phyloP scores from a whole-genome alignment of 2,329 filamentous ascomycete species.

The Cladosporium velox region DNA sequence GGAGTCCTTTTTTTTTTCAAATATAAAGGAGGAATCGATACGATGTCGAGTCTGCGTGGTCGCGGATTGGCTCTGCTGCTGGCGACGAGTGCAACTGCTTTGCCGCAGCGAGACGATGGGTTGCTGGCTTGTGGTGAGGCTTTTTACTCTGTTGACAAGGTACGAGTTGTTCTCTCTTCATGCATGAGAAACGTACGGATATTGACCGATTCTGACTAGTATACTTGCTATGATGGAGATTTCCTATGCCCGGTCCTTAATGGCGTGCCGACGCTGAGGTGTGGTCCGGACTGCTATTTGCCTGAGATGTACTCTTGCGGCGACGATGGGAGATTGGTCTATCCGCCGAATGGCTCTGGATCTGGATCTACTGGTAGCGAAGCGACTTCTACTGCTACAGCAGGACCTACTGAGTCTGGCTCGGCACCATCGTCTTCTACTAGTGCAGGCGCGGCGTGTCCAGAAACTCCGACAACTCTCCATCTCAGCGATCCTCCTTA shows the following conservation, averaged over 20 bases:
- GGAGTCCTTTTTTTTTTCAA: neutral
- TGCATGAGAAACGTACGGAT: neutral
- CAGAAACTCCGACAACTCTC: constrained; percentile 40
- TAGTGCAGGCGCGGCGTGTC: constrained; percentile 26
- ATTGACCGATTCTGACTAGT: constrained; percentile 27
- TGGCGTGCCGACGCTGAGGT: constrained; percentile 38
- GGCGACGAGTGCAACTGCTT: neutral
- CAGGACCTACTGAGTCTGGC: neutral
- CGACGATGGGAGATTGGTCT: constrained; percentile 30
- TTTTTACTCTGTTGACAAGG: constrained; percentile 3
- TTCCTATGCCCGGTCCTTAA: constrained; percentile 42
- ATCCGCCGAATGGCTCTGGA: constrained; percentile 29
- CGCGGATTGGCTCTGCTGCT: neutral
- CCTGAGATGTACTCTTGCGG: constrained; percentile 36
- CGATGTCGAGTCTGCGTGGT: neutral
- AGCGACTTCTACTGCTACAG: neutral
- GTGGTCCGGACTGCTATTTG: constrained; percentile 41
- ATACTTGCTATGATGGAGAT: constrained; percentile 42
- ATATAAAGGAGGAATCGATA: neutral
- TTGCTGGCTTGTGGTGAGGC: constrained; percentile 14
- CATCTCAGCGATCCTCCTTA: constrained; percentile 60
- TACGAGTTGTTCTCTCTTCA: neutral
- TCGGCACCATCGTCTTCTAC: neutral
- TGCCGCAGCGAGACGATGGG: neutral
- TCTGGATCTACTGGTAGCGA: constrained; percentile 3